phyloP scores from a whole-genome alignment of 495 filamentous ascomycete genomes.

The Penicillium cinerascens region DNA sequence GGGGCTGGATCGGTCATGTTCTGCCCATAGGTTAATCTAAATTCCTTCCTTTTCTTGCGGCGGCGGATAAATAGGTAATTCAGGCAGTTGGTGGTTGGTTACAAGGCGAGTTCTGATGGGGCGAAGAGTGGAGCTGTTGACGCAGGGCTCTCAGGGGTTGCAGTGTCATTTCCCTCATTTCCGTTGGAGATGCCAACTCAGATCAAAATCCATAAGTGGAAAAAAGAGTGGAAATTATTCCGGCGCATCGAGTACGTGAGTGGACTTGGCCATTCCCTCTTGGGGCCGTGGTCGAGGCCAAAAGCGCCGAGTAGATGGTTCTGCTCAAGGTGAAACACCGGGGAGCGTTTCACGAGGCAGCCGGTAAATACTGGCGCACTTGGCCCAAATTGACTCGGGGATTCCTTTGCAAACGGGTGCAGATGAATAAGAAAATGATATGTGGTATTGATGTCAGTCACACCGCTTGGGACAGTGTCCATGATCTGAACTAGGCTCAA shows the following conservation, averaged over 20 bases:
- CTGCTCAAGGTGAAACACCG: conserved; percentile 22
- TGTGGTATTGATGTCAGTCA: conserved; percentile 2
- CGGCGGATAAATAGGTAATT: background rate
- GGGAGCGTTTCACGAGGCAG: conserved; percentile 9
- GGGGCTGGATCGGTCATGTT: conserved; percentile 4
- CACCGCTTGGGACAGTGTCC: background rate
- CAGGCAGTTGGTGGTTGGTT: background rate
- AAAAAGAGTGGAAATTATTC: conserved; percentile 16
- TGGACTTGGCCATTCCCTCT: conserved; percentile 13
- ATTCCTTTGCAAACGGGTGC: conserved; percentile 7
- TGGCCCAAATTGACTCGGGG: conserved; percentile 11
- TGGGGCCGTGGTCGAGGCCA: conserved; percentile 10
- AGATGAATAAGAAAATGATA: background rate
- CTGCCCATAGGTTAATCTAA: conserved; percentile 9
- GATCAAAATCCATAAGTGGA: conserved; percentile 8
- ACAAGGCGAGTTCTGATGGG: background rate
- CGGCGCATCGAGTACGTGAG: conserved; percentile 6
- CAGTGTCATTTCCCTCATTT: conserved; percentile 14
- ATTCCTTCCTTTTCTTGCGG: background rate
- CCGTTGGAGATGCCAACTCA: background rate
- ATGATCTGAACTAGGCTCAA: background rate
- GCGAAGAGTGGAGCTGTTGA: background rate
- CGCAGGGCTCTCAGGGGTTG: conserved; percentile 4
- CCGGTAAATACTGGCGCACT: conserved; percentile 4
- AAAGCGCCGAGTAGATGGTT: conserved; percentile 16